Evolutionary conservation across 1,139 yeast species (phyloP).

Genomic region (Pichia sp.): DNA sequence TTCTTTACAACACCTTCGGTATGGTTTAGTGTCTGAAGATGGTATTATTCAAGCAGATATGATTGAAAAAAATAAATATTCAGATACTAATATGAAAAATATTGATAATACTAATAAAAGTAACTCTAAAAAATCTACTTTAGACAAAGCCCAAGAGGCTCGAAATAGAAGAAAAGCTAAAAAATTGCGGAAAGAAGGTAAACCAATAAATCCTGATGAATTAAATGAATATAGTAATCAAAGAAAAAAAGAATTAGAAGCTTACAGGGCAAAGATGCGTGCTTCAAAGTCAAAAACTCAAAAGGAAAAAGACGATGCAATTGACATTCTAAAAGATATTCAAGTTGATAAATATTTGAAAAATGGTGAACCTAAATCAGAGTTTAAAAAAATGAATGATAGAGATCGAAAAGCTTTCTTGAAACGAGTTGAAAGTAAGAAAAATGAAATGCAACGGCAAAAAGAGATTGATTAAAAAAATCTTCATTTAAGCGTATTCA

Average conservation of each 20-base stretch:
- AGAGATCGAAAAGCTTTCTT: constrained; percentile 1
- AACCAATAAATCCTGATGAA: too few species aligned
- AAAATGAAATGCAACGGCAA: background rate
- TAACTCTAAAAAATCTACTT: too few species aligned
- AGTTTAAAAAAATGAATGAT: background rate
- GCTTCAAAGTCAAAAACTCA: background rate
- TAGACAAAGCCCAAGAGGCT: background rate
- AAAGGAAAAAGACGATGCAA: background rate
- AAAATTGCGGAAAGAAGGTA: background rate
- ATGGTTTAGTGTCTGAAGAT: constrained; percentile 12
- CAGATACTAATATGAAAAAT: background rate
- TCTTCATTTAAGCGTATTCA: too few species aligned
- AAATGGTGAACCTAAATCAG: constrained; percentile 5
- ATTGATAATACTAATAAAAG: background rate
- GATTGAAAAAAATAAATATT: background rate
- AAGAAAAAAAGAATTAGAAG: background rate
- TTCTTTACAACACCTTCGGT: constrained; percentile 3
- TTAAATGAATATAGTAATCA: too few species aligned
- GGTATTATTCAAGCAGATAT: constrained; percentile 7
- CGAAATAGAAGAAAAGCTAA: background rate
- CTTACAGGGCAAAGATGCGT: background rate
- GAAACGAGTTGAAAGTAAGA: constrained; percentile 1
- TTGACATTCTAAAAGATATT: background rate
- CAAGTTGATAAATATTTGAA: constrained; percentile 3
- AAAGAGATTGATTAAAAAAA: background rate